Conservation (phyloP, 148 eudicot species). For the Spergularia marina region DNA sequence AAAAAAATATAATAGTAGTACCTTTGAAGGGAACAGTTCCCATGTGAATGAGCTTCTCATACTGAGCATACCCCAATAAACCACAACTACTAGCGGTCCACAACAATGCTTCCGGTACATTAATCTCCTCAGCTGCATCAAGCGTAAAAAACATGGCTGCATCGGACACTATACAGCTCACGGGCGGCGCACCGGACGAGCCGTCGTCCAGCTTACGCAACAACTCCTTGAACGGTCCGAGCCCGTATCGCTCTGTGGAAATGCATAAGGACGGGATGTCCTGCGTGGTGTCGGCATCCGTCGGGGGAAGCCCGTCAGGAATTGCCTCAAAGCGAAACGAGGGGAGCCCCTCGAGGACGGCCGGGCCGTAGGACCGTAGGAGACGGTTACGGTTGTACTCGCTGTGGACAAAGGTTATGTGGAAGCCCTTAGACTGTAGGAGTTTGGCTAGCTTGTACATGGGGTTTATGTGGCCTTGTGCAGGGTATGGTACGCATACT, state of each 20-base stretch:
- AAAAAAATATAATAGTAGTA: background rate
- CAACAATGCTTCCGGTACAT: slow-evolving; percentile 29
- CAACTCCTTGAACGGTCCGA: slow-evolving; percentile 32
- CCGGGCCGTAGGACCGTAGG: slow-evolving; percentile 30
- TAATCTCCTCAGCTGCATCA: slow-evolving; percentile 39
- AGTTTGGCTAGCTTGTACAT: slow-evolving; percentile 40
- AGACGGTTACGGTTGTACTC: slow-evolving; percentile 36
- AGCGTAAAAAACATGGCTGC: slow-evolving; percentile 32
- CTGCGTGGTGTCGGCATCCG: slow-evolving; percentile 32
- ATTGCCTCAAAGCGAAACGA: slow-evolving; percentile 36
- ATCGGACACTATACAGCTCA: slow-evolving; percentile 39
- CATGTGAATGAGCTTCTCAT: slow-evolving; percentile 20
- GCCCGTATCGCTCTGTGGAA: slow-evolving; percentile 16
- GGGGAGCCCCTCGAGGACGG: slow-evolving; percentile 27
- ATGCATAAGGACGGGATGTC: slow-evolving; percentile 20
- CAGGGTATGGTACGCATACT: slow-evolving; percentile 31
- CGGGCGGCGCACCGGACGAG: slow-evolving; percentile 17
- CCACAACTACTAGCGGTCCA: slow-evolving; percentile 46
- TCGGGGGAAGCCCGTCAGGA: slow-evolving; percentile 39
- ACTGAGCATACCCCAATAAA: slow-evolving; percentile 32
- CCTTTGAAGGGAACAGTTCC: slow-evolving; percentile 35
- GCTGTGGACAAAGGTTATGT: slow-evolving; percentile 39
- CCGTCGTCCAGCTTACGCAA: slow-evolving; percentile 3
- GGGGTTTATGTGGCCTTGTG: slow-evolving; percentile 41
- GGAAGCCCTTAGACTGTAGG: slow-evolving; percentile 29